These are phyloP conservation scores for Epichloe sibirici DNA, from an alignment of 2,329 filamentous ascomycete species.

Conservation along the genomic window DNA sequence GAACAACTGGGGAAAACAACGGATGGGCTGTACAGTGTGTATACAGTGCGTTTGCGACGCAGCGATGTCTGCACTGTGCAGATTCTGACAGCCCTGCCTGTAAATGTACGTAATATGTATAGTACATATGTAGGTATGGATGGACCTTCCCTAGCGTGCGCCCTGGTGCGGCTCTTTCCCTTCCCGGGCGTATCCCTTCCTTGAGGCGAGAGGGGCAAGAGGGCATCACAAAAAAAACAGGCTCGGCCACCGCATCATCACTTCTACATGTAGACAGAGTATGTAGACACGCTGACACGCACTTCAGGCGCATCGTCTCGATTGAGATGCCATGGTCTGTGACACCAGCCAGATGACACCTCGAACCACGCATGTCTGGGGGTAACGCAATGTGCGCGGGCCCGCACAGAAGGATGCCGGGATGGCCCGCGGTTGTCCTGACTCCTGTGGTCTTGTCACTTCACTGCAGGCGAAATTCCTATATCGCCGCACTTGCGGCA, in stretches of 20 bases:
- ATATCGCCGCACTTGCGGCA: too few species aligned
- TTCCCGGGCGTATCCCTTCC: neutral
- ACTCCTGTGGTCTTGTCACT: too few species aligned
- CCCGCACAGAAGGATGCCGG: neutral
- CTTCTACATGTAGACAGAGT: neutral
- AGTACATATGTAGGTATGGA: too few species aligned
- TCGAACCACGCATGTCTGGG: neutral
- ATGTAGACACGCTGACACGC: neutral
- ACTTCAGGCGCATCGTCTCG: neutral
- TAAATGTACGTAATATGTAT: too few species aligned
- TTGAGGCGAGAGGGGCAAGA: neutral
- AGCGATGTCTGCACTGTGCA: neutral
- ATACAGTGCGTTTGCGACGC: neutral
- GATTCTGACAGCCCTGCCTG: too few species aligned
- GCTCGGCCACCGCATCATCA: neutral
- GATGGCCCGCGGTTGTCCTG: neutral
- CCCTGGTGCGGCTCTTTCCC: neutral
- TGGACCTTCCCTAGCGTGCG: neutral
- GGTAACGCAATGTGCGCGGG: neutral
- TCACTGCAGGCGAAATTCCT: too few species aligned
- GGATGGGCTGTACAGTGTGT: neutral
- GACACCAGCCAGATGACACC: too few species aligned
- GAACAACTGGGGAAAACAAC: neutral
- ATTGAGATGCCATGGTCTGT: too few species aligned
- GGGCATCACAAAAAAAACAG: neutral